Percentiles rank a stretch among this genome's conserved stretches.
Evolutionary conservation across 306 rosid species (phyloP).

Genomic region (Cicer chorassanicum): DNA sequence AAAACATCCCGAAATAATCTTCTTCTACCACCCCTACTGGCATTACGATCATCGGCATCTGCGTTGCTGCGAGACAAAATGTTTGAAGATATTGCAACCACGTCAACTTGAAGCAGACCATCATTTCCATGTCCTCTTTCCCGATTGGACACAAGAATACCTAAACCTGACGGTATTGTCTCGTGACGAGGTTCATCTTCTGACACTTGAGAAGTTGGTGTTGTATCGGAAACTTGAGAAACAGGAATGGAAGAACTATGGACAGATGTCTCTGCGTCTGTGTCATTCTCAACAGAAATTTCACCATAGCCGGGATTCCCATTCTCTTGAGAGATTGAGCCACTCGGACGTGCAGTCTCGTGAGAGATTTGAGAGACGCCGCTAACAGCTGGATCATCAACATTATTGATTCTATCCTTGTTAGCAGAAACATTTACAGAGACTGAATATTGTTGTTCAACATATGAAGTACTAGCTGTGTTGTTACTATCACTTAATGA

Average conservation of each 20-base stretch:
- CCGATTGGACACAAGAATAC: slow-evolving; percentile 75
- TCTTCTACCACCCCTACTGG: slow-evolving; percentile 85
- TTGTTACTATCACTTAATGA: slow-evolving; percentile 67
- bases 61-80: slow-evolving; percentile 59
- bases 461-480: slow-evolving; percentile 76
- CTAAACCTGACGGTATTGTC: slow-evolving; percentile 70
- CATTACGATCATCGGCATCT: slow-evolving; percentile 60
- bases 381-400: slow-evolving; percentile 64
- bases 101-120: slow-evolving; percentile 76
- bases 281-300: slow-evolving; percentile 57
- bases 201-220: slow-evolving; percentile 54
- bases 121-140: slow-evolving; percentile 68
- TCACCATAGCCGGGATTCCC: slow-evolving; percentile 50
- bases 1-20: slow-evolving; percentile 82
- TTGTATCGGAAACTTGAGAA: slow-evolving; percentile 59
- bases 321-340: slow-evolving; percentile 58
- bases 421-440: slow-evolving; percentile 74
- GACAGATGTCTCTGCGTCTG: slow-evolving; percentile 41
- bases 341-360: slow-evolving; percentile 56
- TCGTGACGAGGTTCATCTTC: slow-evolving; percentile 66
- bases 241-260: slow-evolving; percentile 49
- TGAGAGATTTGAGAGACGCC: slow-evolving; percentile 56
- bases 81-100: slow-evolving; percentile 82
- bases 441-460: slow-evolving; percentile 72
- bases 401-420: slow-evolving; percentile 63